phyloP scores from a whole-genome alignment of 371 early-diverging fungal genomes.

The Apophysomyces variabilis region DNA sequence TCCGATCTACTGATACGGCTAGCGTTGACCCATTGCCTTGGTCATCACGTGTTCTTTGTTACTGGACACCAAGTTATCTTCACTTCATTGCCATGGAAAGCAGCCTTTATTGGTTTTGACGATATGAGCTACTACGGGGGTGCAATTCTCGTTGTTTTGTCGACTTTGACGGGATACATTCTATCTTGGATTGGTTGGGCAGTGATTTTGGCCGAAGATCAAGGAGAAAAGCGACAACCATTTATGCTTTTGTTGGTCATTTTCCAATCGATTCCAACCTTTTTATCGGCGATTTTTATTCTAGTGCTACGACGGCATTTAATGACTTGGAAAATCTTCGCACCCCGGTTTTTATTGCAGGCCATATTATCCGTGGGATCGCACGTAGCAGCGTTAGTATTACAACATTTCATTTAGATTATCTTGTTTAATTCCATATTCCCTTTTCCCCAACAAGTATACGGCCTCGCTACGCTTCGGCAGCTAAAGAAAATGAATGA shows the following conservation, averaged over 20 bases:
- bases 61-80: conserved; percentile 93
- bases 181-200: conserved; percentile 51
- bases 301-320: conserved; percentile 78
- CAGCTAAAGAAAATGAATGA: no score
- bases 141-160: conserved; percentile 74
- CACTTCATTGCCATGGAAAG: conserved; percentile 88
- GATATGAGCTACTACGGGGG: conserved; percentile 73
- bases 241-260: conserved; percentile 41
- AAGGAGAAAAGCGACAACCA: background rate
- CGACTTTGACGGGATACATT: conserved; percentile 77
- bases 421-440: background rate
- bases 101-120: conserved; percentile 84
- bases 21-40: conserved; percentile 48
- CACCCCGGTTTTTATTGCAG: conserved; percentile 85
- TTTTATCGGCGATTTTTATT: conserved; percentile 59
- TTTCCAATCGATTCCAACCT: conserved; percentile 56
- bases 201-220: conserved; percentile 26
- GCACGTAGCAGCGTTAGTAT: background rate
- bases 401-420: background rate
- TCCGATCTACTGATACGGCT: conserved; percentile 20
- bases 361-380: conserved; percentile 38
- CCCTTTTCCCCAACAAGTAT: no score
- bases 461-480: no score
- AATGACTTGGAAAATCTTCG: conserved; percentile 97
- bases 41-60: conserved; percentile 79